These are phyloP conservation scores for Lachnellula subtilissima DNA, from an alignment of 2,329 filamentous ascomycete genomes.

Conservation along the genomic window DNA sequence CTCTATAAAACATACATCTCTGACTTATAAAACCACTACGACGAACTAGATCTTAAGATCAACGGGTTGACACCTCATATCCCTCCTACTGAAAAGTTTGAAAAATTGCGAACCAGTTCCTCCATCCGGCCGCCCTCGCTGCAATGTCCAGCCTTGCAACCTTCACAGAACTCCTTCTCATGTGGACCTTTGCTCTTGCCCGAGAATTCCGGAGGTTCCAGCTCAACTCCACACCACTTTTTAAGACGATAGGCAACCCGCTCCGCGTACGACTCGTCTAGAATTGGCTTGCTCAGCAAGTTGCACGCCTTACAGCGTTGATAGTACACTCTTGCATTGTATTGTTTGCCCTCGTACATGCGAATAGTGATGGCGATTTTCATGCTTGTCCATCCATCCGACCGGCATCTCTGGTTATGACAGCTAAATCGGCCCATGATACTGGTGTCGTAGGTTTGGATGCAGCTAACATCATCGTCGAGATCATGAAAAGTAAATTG, in stretches of 20 bases:
- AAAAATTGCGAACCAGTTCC: neutral
- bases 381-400: conserved; percentile 37
- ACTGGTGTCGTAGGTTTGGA: conserved; percentile 35
- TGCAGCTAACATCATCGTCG: conserved; percentile 26
- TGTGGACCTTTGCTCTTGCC: conserved; percentile 19
- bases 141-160: conserved; percentile 19
- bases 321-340: conserved; percentile 42
- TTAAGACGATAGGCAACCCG: conserved; percentile 39
- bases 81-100: neutral
- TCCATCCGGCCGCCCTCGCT: neutral
- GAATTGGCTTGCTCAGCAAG: conserved; percentile 30
- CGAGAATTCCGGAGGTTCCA: conserved; percentile 15
- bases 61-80: too few species aligned
- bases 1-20: too few species aligned
- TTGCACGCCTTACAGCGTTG: conserved; percentile 37
- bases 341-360: conserved; percentile 34
- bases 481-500: conserved; percentile 30
- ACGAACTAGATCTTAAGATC: too few species aligned
- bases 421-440: conserved; percentile 40
- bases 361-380: conserved; percentile 39
- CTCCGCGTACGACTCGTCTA: conserved; percentile 38
- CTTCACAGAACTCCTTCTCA: conserved; percentile 21
- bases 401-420: conserved; percentile 30
- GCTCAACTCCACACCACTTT: conserved; percentile 35
- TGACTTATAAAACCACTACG: too few species aligned